Base-by-base conservation (phyloP, 495 filamentous ascomycete genomes). In the Cercophora samala region DNA sequence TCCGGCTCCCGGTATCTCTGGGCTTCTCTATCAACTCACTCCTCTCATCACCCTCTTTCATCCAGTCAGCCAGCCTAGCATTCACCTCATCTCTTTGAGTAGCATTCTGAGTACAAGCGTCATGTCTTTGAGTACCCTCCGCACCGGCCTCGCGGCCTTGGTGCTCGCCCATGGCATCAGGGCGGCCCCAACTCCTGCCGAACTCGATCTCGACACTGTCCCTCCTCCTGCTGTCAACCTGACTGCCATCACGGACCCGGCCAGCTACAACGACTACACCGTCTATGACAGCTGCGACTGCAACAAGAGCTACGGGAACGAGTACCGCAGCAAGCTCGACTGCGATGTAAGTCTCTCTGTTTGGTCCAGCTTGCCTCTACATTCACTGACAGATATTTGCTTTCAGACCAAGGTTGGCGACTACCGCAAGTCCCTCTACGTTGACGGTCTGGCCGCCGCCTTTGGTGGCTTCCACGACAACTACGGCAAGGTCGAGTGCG, bases 101-200 rank as follows among this genome's bases (percentile, higher is more conserved):
- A 59, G 60, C 15, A 52, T 24, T 22, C 64, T 24, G 53, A 37
- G 4, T 42, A 22, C 42, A 37, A 18, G n/a, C 15, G n/a, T 53
- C 56, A 72, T 72, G 70, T 66, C 56, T 23, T 46, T 63, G 26
- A 68, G 60, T 32, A 46, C 60, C 46, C 65, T 68, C 59, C 68
- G 65, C 65, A 58, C 59, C 58, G 56, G 63, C 63, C 29, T 70
- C 56, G 65, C 66, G 59, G 71, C 61, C 64, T 24, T 70, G 60
- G 63, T 64, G 25, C 56, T 70, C 2, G 66, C 37, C 55, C 58
- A 53, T 24, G 22, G 63, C 5, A 64, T 66, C 37, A 8, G 46
- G n/a, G 68, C 70, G 18, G 63, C 64, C 13, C 70, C 70, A 5
- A 53, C 64, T 2, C 26, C 22, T 26, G 46, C 60, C 60, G 26